Conservation (phyloP, 352 stramenopile species). For the Poterioochromonas sp. region DNA sequence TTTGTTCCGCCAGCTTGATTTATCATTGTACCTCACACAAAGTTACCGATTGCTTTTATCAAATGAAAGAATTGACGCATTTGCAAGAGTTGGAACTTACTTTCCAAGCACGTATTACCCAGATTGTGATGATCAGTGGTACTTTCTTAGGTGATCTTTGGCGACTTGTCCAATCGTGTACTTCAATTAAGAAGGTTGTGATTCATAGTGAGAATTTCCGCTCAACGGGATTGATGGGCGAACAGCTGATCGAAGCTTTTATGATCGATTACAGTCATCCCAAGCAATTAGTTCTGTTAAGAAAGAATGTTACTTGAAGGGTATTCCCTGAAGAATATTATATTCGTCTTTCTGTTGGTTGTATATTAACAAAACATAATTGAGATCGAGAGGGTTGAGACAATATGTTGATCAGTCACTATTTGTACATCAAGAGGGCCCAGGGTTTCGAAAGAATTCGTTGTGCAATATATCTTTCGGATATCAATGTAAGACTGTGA, state of each 20-base stretch:
- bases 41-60: conserved; percentile 14
- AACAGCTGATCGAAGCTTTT: conserved; percentile 7
- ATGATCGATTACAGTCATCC: conserved; percentile 9
- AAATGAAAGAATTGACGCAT: conserved; percentile 15
- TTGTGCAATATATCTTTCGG: too few species aligned
- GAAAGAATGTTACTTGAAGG: conserved; percentile 14
- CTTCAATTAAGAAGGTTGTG: conserved; percentile 7
- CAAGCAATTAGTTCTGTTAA: conserved; percentile 15
- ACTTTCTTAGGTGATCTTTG: conserved; percentile 3
- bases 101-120: conserved; percentile 11
- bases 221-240: background rate
- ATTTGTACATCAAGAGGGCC: too few species aligned
- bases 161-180: background rate
- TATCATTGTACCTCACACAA: conserved; percentile 14
- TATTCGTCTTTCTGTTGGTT: too few species aligned
- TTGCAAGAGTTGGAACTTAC: conserved; percentile 13
- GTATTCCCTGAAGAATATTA: too few species aligned
- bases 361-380: too few species aligned
- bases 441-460: too few species aligned
- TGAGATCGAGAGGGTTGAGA: too few species aligned
- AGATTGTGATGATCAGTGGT: conserved; percentile 10
- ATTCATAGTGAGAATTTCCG: conserved; percentile 3
- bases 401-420: too few species aligned
- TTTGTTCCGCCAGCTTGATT: conserved; percentile 11
- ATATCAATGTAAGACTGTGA: too few species aligned